A percentile compares a stretch with the other conserved stretches of the same genome.
These are phyloP conservation scores for Fonsecaea multimorphosa DNA, from an alignment of 2,329 filamentous ascomycete species.

Conservation along the genomic window DNA sequence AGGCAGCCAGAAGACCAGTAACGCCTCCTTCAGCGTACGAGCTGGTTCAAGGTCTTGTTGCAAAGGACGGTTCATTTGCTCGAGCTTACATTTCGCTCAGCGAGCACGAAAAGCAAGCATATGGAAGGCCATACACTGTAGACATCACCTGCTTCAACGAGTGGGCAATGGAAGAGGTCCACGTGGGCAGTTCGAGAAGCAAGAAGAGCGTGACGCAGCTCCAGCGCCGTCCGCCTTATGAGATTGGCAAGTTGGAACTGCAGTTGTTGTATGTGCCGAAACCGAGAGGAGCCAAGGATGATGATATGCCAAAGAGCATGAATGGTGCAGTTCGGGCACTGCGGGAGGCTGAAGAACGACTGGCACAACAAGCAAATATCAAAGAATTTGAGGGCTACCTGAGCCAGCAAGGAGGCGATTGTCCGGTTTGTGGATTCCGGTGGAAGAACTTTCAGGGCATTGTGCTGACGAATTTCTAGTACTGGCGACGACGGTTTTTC, in stretches of 20 bases:
- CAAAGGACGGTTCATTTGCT: conserved; percentile 90
- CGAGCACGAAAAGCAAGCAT: conserved; percentile 87
- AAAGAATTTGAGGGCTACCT: conserved; percentile 77
- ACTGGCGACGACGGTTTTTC: conserved; percentile 98
- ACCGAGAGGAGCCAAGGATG: conserved; percentile 82
- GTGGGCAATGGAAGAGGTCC: conserved; percentile 88
- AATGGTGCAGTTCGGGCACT: conserved; percentile 93
- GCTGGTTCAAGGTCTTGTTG: conserved; percentile 71
- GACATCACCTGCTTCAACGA: conserved; percentile 98
- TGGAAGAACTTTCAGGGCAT: background rate
- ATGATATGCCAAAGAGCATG: conserved; percentile 99
- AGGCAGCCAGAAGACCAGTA: conserved; percentile 59
- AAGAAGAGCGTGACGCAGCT: conserved; percentile 79
- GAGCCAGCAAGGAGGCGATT: conserved; percentile 97
- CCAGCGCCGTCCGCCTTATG: conserved; percentile 86
- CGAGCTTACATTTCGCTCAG: conserved; percentile 92
- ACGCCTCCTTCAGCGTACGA: conserved; percentile 40
- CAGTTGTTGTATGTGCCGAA: conserved; percentile 95
- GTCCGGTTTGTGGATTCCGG: conserved; percentile 73
- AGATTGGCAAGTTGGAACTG: conserved; percentile 90
- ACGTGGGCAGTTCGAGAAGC: conserved; percentile 87
- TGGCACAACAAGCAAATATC: conserved; percentile 45
- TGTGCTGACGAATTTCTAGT: conserved; percentile 59
- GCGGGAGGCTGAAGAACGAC: conserved; percentile 81
- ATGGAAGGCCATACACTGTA: conserved; percentile 82